phyloP scores from a whole-genome alignment of 2,329 filamentous ascomycete species.

The Paracoccidioides brasiliensis region DNA sequence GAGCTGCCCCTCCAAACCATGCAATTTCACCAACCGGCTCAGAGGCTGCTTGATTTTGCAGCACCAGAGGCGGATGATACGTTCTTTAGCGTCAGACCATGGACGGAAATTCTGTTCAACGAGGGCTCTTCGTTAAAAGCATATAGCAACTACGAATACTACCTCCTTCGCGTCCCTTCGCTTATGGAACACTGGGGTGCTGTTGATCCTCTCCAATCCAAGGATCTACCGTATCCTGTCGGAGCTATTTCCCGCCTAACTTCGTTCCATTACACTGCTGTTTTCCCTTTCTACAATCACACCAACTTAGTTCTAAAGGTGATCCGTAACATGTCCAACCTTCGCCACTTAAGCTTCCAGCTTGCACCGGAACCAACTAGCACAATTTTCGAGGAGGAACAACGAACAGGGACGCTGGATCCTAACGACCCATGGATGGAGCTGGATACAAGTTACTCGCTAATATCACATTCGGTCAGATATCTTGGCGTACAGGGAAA shows the following conservation, averaged over 20 bases:
- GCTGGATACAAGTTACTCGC: slow-evolving; percentile 38
- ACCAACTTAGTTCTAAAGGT: slow-evolving; percentile 36
- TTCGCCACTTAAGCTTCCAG: slow-evolving; percentile 45
- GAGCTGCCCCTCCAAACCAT: slow-evolving; percentile 51
- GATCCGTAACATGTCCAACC: slow-evolving; percentile 35
- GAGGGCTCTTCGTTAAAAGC: slow-evolving; percentile 62
- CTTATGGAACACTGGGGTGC: slow-evolving; percentile 39
- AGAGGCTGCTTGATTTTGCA: slow-evolving; percentile 17
- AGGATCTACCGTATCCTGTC: slow-evolving; percentile 23
- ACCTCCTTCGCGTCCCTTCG: slow-evolving; percentile 49
- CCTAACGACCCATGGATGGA: slow-evolving; percentile 41
- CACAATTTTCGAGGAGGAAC: slow-evolving; percentile 27
- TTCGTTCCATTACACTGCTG: slow-evolving; percentile 46
- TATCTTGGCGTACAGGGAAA: slow-evolving; percentile 14
- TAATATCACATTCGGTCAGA: slow-evolving; percentile 29
- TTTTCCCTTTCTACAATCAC: slow-evolving; percentile 55
- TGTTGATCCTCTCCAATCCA: slow-evolving; percentile 13
- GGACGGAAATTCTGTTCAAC: slow-evolving; percentile 55
- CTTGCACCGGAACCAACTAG: slow-evolving; percentile 29
- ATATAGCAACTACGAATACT: slow-evolving; percentile 61
- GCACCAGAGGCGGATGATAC: slow-evolving; percentile 14
- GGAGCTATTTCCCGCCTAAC: slow-evolving; percentile 32
- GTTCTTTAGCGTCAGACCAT: slow-evolving; percentile 48
- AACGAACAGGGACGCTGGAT: slow-evolving; percentile 25
- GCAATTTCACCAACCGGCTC: slow-evolving; percentile 22